Base-by-base conservation (phyloP, 1,284 basidiomycete genomes). In the Sporisorium exsertum region DNA sequence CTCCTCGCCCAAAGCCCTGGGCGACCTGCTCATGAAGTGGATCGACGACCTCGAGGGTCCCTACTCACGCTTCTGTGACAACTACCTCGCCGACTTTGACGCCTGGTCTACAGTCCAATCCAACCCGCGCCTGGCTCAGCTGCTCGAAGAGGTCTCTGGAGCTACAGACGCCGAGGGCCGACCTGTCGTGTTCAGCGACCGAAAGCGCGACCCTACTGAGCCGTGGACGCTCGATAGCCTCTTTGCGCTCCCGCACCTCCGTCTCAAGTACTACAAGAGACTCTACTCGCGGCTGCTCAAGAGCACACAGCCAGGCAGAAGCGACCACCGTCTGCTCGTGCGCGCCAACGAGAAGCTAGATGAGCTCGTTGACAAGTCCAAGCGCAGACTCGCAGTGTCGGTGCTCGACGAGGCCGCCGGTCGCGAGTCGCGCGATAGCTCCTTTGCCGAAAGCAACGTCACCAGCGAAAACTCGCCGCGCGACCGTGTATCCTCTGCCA, bases 1-100 rank as follows among this genome's bases (percentile, higher is more conserved):
- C 0, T 91, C 94, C 1, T 94, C 93, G n/a, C 94, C 96, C 16
- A 97, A 96, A 85, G 94, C 93, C 13, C 89, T 99, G 22, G 96
- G 96, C 53, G 96, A 98, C 86, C 87, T 99, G 52, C 89, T 99
- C 65, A 97, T 98, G 93, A 91, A 93, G 87, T 99, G 95, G 96
- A 94, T 96, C 78, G 80, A 90, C 86, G 67, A 70, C 50, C 74
- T 85, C 46, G 92, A 94, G 70, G 88, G 88, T 8, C 93, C 97
- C 1, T 99, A 99, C 85, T 90, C 90, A 57, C 89, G 89, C 53
- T 99, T 96, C 86, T 90, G 90, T 75, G 88, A 89, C 45, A 91
- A 90, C 72, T 97, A 90, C 83, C 88, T 90, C 65, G 86, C 88
- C 55, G 93, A 92, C 6, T 97, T 97, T 80, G 94, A 98, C 85